Evolutionary conservation across 345 rosid species (phyloP).

Genomic region (Murraya paniculata): DNA sequence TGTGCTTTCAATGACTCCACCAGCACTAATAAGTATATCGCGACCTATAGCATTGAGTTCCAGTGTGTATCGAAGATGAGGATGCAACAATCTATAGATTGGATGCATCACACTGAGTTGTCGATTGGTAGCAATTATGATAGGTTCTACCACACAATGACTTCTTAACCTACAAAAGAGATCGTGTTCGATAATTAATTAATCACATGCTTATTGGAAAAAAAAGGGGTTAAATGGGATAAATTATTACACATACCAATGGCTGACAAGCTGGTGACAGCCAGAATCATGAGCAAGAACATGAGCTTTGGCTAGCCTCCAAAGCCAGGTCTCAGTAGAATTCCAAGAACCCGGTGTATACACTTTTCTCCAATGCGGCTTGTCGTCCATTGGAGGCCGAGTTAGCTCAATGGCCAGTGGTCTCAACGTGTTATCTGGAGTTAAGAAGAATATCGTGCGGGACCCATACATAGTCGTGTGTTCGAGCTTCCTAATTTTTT

Average conservation of each 20-base stretch:
- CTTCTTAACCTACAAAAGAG: constrained; percentile 56
- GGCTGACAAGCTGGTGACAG: constrained; percentile 69
- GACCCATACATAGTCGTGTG: constrained; percentile 62
- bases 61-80: constrained; percentile 79
- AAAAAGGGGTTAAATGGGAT: too few relatives aligned
- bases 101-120: constrained; percentile 80
- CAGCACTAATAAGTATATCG: constrained; percentile 44
- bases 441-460: constrained; percentile 58
- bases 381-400: constrained; percentile 51
- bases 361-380: constrained; percentile 62
- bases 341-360: constrained; percentile 33
- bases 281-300: constrained; percentile 63
- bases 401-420: constrained; percentile 67
- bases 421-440: constrained; percentile 44
- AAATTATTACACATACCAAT: constrained; percentile 44
- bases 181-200: too few relatives aligned
- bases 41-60: constrained; percentile 74
- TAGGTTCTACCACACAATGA: constrained; percentile 66
- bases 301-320: constrained; percentile 75
- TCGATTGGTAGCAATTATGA: constrained; percentile 64
- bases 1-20: constrained; percentile 57
- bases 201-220: too few relatives aligned
- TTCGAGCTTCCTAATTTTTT: constrained; percentile 51
- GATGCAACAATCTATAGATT: constrained; percentile 51
- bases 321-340: constrained; percentile 63